These are phyloP conservation scores for Botryosphaeria dothidea DNA, from an alignment of 2,329 filamentous ascomycete species.

Conservation along the genomic window DNA sequence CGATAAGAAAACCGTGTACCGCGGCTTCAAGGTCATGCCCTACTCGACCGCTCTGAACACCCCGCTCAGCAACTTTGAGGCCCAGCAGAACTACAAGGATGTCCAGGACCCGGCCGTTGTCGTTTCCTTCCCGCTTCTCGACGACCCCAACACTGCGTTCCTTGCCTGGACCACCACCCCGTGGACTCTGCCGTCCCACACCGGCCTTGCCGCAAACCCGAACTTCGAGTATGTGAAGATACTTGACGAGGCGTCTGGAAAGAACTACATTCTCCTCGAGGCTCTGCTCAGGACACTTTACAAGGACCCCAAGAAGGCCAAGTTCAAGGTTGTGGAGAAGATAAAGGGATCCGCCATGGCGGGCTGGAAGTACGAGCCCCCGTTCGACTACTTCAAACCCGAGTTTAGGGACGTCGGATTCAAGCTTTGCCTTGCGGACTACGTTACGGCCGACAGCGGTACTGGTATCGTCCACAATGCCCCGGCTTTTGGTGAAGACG, in stretches of 20 bases:
- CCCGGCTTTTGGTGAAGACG: slow-evolving; percentile 92
- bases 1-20: slow-evolving; percentile 86
- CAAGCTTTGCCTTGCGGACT: slow-evolving; percentile 77
- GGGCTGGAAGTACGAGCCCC: slow-evolving; percentile 84
- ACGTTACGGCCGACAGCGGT: slow-evolving; percentile 88
- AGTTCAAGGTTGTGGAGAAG: slow-evolving; percentile 79
- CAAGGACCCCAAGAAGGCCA: slow-evolving; percentile 94
- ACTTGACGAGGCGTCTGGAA: slow-evolving; percentile 76
- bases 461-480: slow-evolving; percentile 93
- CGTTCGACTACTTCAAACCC: slow-evolving; percentile 88
- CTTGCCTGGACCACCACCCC: slow-evolving; percentile 91
- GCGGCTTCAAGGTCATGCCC: slow-evolving; percentile 89
- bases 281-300: slow-evolving; percentile 79
- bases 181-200: slow-evolving; percentile 81
- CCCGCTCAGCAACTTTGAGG: slow-evolving; percentile 89
- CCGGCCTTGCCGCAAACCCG: slow-evolving; percentile 74
- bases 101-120: slow-evolving; percentile 89
- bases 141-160: slow-evolving; percentile 73
- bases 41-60: slow-evolving; percentile 91
- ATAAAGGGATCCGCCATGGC: slow-evolving; percentile 82
- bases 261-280: slow-evolving; percentile 83
- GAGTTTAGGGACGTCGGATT: slow-evolving; percentile 85
- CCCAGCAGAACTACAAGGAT: slow-evolving; percentile 92
- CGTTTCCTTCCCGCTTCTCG: slow-evolving; percentile 79
- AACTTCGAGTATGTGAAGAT: slow-evolving; percentile 89